Evolutionary conservation across 495 filamentous ascomycete species (phyloP).

Genomic region (Evansstolkia leycettana): DNA sequence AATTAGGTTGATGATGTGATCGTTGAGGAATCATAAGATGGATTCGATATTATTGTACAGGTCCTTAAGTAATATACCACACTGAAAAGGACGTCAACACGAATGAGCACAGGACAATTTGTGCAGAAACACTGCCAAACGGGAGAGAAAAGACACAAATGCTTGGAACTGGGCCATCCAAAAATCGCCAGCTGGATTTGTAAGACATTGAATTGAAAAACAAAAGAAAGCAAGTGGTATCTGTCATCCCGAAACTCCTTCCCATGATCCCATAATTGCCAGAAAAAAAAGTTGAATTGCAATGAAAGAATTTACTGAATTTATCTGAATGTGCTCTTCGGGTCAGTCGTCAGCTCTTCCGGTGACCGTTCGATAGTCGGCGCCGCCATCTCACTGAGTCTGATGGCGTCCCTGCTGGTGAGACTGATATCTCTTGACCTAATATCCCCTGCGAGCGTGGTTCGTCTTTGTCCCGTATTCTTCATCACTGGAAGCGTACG

Average conservation of each 20-base stretch:
- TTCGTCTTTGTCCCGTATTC: constrained; percentile 34
- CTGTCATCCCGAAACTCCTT: constrained; percentile 21
- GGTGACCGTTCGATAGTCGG: constrained; percentile 11
- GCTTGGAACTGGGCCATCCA: neutral
- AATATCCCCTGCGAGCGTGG: constrained; percentile 37
- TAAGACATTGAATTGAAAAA: constrained; percentile 1
- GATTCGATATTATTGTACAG: constrained; percentile 23
- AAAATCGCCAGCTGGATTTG: constrained; percentile 8
- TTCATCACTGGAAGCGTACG: constrained; percentile 56
- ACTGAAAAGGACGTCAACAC: constrained; percentile 12
- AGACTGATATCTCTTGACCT: constrained; percentile 33
- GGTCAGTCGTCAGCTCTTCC: no score
- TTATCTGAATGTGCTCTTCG: no score
- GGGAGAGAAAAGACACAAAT: no score
- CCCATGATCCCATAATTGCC: constrained; percentile 10
- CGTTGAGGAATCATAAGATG: neutral
- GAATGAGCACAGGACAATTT: constrained; percentile 6
- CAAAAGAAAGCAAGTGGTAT: constrained; percentile 22
- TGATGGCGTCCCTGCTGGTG: constrained; percentile 29
- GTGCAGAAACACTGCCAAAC: no score
- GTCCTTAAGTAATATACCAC: constrained; percentile 8
- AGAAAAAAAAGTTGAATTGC: constrained; percentile 8
- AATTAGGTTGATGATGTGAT: constrained; percentile 10
- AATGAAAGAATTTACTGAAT: no score
- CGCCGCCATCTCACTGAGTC: constrained; percentile 28